phyloP scores from a whole-genome alignment of 345 rosid genomes.

The Melaleuca quinquenervia region DNA sequence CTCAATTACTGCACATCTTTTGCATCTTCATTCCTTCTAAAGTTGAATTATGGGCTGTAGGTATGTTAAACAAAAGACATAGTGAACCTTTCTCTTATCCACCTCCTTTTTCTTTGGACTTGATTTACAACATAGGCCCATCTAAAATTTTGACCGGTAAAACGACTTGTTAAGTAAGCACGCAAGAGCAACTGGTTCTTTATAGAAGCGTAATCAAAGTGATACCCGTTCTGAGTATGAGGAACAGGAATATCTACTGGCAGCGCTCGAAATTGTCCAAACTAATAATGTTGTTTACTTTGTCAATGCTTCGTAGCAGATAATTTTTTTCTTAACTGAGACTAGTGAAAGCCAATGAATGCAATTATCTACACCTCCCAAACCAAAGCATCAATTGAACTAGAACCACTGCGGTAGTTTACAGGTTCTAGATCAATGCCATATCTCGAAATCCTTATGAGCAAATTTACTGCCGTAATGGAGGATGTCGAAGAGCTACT shows the following conservation, averaged over 20 bases:
- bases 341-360: background rate
- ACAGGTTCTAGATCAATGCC: background rate
- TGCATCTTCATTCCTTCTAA: background rate
- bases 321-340: background rate
- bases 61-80: background rate
- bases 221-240: background rate
- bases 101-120: background rate
- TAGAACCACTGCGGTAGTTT: background rate
- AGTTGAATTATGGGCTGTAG: background rate
- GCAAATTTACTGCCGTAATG: background rate
- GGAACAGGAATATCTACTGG: background rate
- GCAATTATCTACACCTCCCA: background rate
- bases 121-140: background rate
- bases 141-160: background rate
- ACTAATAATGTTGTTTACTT: background rate
- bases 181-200: background rate
- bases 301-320: background rate
- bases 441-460: background rate
- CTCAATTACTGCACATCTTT: background rate
- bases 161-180: too few species aligned
- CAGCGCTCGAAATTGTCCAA: background rate
- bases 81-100: background rate
- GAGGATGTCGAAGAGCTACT: background rate
- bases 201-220: background rate
- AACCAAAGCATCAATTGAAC: background rate